Percentiles rank a stretch among this genome's conserved stretches.
Conservation (phyloP, 345 rosid species). For the Trapa incisa region DNA sequence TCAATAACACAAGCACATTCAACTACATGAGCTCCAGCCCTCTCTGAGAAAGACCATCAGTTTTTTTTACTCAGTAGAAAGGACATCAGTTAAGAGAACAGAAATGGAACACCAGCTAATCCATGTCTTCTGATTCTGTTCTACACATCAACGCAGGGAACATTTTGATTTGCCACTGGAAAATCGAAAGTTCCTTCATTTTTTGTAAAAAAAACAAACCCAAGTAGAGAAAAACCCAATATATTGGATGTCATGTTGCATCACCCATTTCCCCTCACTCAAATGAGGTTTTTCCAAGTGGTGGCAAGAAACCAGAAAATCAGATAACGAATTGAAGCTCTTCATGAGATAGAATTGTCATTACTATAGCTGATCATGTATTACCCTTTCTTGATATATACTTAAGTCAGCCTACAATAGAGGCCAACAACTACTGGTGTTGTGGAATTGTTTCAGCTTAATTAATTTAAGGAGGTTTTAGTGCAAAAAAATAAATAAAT, state of each 20-base stretch:
- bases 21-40: slow-evolving; percentile 84
- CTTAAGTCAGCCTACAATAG: too few species aligned
- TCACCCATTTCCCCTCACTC: too few species aligned
- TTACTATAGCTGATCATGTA: too few species aligned
- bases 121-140: neutral
- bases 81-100: neutral
- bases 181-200: neutral
- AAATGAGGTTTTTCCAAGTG: neutral
- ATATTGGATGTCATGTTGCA: too few species aligned
- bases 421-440: too few species aligned
- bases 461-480: too few species aligned
- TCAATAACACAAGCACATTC: slow-evolving; percentile 85
- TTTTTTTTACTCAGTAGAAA: neutral
- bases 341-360: too few species aligned
- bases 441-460: too few species aligned
- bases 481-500: too few species aligned
- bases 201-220: too few species aligned
- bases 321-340: neutral
- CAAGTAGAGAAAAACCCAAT: too few species aligned
- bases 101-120: neutral
- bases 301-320: neutral
- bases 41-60: slow-evolving; percentile 29
- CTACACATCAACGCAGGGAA: neutral
- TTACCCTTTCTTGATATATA: too few species aligned
- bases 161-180: neutral